Evolutionary conservation across 139 green algal genomes (phyloP).

Genomic region (Chlorella sp.): DNA sequence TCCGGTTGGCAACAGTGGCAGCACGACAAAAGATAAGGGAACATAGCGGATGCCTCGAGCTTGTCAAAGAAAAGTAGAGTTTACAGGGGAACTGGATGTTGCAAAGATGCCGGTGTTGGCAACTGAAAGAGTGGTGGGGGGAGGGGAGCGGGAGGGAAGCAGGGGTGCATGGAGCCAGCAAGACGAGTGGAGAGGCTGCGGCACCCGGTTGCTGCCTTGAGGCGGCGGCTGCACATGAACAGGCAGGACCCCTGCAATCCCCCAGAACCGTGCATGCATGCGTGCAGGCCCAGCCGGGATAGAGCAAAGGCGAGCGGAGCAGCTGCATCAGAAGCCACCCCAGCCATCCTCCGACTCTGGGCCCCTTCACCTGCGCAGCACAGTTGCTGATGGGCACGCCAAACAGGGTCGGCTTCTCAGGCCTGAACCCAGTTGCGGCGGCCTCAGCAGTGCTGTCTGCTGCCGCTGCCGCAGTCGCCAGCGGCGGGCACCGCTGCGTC

Average conservation of each 20-base stretch:
- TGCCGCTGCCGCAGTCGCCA: not conserved
- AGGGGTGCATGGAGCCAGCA: too few relatives aligned
- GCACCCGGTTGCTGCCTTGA: too few relatives aligned
- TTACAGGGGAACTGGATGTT: too few relatives aligned
- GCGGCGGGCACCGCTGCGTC: not conserved
- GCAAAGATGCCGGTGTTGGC: too few relatives aligned
- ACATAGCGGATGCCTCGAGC: too few relatives aligned
- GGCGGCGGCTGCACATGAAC: not conserved
- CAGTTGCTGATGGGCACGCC: slow-evolving; percentile 75
- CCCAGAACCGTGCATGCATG: too few relatives aligned
- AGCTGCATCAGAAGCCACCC: not conserved
- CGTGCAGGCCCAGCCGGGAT: not conserved
- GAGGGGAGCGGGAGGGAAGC: too few relatives aligned
- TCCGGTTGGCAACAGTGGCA: too few relatives aligned
- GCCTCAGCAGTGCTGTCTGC: not conserved
- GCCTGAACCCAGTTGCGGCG: not conserved
- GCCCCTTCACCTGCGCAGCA: slow-evolving; percentile 59
- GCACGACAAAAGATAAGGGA: too few relatives aligned
- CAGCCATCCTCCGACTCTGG: not conserved
- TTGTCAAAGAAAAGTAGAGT: not conserved
- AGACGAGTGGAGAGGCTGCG: too few relatives aligned
- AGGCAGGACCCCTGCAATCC: not conserved
- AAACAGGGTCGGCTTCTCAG: slow-evolving; percentile 60
- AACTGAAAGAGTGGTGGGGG: too few relatives aligned
- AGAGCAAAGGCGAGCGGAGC: not conserved